These are phyloP conservation scores for Cajanus cajan DNA, from an alignment of 306 rosid genomes.

Conservation along the genomic window DNA sequence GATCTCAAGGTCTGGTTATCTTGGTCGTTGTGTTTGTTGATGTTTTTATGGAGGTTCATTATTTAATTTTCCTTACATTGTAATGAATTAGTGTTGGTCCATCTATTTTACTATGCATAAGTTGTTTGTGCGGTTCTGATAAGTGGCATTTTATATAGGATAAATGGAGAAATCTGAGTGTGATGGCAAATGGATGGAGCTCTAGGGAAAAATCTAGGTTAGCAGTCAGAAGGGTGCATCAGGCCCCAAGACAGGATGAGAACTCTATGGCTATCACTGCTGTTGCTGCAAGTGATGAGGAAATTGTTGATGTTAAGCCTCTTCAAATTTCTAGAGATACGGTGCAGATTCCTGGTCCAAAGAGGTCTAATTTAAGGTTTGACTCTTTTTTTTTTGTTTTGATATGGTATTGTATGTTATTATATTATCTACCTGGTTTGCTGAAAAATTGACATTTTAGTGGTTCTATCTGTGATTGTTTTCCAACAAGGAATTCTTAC, in stretches of 20 bases:
- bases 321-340: conserved; percentile 56
- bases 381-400: conserved; percentile 20
- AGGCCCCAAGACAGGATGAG: conserved; percentile 65
- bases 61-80: background rate
- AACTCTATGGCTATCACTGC: conserved; percentile 34
- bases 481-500: conserved; percentile 12
- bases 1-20: conserved; percentile 82
- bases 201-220: conserved; percentile 80
- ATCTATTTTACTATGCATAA: background rate
- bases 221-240: conserved; percentile 61
- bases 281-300: conserved; percentile 78
- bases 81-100: conserved; percentile 25
- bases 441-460: conserved; percentile 2
- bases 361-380: conserved; percentile 75
- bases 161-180: conserved; percentile 97
- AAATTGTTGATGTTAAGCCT: conserved; percentile 57
- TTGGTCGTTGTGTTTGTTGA: conserved; percentile 4
- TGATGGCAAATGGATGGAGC: conserved; percentile 94
- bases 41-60: conserved; percentile 9
- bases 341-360: conserved; percentile 55
- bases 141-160: conserved; percentile 56
- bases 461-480: background rate
- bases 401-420: conserved; percentile 11
- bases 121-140: conserved; percentile 24
- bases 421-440: conserved; percentile 14